Evolutionary conservation across 2,329 filamentous ascomycete species (phyloP).

Genomic region (Hypoxylon sp.): DNA sequence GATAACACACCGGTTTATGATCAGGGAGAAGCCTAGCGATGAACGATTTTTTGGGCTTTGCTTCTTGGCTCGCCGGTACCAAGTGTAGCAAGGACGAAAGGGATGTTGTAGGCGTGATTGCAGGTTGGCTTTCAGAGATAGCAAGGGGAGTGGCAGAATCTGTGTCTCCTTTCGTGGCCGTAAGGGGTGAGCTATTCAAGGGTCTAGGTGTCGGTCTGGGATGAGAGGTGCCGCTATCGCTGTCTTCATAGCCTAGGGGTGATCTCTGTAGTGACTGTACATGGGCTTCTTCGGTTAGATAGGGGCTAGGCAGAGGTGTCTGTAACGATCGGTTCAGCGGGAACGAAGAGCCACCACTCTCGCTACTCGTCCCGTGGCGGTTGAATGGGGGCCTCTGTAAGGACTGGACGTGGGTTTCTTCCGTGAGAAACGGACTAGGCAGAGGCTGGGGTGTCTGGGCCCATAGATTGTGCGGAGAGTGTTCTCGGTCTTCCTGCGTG

Average conservation of each 20-base stretch:
- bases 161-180: conserved; percentile 13
- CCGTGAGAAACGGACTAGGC: conserved; percentile 45
- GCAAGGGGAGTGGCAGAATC: conserved; percentile 22
- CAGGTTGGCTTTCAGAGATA: conserved; percentile 2
- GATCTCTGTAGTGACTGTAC: conserved; percentile 63
- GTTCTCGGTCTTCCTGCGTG: conserved; percentile 40
- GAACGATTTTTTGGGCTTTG: conserved; percentile 39
- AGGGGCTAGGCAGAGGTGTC: conserved; percentile 58
- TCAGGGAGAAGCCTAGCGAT: conserved; percentile 36
- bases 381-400: conserved; percentile 45
- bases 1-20: conserved; percentile 33
- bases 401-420: conserved; percentile 47
- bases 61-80: conserved; percentile 1
- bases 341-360: conserved; percentile 37
- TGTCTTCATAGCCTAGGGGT: conserved; percentile 27
- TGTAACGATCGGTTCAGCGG: conserved; percentile 45
- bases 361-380: conserved; percentile 39
- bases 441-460: conserved; percentile 23
- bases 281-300: conserved; percentile 64
- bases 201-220: conserved; percentile 1
- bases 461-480: conserved; percentile 24
- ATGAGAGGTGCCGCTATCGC: conserved; percentile 23
- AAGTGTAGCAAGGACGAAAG: conserved; percentile 9
- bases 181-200: conserved; percentile 28
- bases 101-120: background rate